Conservation (phyloP, 768 basidiomycete species). For the Leucocoprinus sp. region DNA sequence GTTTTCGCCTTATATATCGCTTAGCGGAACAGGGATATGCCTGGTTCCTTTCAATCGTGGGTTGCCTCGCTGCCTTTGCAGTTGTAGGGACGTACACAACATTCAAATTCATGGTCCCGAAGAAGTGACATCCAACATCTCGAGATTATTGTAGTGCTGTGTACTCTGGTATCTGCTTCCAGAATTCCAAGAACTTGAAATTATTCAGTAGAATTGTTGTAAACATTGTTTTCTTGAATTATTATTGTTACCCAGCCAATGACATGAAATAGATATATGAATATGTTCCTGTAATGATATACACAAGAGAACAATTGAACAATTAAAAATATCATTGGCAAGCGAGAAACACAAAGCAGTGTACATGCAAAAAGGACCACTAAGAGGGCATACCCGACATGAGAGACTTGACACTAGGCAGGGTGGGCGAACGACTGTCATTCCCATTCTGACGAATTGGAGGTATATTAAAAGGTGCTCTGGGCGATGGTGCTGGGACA, state of each 20-base stretch:
- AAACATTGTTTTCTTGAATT: neutral
- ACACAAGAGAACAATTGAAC: neutral
- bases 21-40: constrained; percentile 38
- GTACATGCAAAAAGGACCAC: constrained; percentile 1
- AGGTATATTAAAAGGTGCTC: constrained; percentile 24
- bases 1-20: neutral
- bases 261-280: no score
- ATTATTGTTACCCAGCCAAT: constrained; percentile 1
- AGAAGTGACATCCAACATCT: constrained; percentile 15
- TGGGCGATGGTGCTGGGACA: constrained; percentile 29
- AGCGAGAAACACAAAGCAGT: constrained; percentile 6
- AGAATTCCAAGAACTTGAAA: no score
- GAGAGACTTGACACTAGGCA: constrained; percentile 19
- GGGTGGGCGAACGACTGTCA: constrained; percentile 19
- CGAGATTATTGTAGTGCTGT: no score
- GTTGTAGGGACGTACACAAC: constrained; percentile 72
- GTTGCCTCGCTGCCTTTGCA: constrained; percentile 72
- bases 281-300: constrained; percentile 8
- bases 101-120: constrained; percentile 63
- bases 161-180: no score
- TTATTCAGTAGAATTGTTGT: neutral
- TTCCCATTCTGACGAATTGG: constrained; percentile 20
- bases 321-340: neutral
- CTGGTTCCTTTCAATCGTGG: constrained; percentile 91
- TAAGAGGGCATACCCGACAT: constrained; percentile 13